A percentile compares a stretch with the other conserved stretches of the same genome.
phyloP scores from a whole-genome alignment of 345 rosid genomes.

The Sonneratia caseolaris region DNA sequence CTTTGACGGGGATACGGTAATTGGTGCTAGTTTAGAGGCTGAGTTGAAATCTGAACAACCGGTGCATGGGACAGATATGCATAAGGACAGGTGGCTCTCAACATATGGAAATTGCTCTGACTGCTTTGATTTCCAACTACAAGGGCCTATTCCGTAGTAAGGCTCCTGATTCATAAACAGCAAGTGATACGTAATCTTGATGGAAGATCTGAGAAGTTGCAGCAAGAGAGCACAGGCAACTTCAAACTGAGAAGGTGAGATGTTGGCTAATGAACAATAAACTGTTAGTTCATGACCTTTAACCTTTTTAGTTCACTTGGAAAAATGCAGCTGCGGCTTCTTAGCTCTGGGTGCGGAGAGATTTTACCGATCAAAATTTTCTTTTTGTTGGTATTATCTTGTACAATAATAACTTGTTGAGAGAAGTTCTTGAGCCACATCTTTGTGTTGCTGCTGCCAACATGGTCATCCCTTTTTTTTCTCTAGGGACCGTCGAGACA shows the following conservation, averaged over 20 bases:
- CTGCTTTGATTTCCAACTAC: conserved; percentile 46
- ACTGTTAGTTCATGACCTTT: neutral
- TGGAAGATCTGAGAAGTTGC: neutral
- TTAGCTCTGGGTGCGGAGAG: conserved; percentile 1
- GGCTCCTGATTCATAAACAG: conserved; percentile 12
- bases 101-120: conserved; percentile 57
- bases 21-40: conserved; percentile 63
- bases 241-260: neutral
- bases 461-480: no score
- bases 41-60: conserved; percentile 63
- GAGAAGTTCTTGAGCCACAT: no score
- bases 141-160: conserved; percentile 42
- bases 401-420: no score
- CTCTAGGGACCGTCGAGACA: no score
- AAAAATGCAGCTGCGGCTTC: neutral
- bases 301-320: neutral
- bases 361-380: neutral
- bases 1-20: conserved; percentile 51
- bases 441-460: no score
- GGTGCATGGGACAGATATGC: conserved; percentile 61
- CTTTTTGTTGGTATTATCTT: no score
- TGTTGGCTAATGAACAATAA: neutral
- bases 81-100: conserved; percentile 60
- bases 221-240: neutral
- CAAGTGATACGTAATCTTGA: neutral